phyloP scores from a whole-genome alignment of 495 filamentous ascomycete genomes.

The Hypoxylon trugodes region DNA sequence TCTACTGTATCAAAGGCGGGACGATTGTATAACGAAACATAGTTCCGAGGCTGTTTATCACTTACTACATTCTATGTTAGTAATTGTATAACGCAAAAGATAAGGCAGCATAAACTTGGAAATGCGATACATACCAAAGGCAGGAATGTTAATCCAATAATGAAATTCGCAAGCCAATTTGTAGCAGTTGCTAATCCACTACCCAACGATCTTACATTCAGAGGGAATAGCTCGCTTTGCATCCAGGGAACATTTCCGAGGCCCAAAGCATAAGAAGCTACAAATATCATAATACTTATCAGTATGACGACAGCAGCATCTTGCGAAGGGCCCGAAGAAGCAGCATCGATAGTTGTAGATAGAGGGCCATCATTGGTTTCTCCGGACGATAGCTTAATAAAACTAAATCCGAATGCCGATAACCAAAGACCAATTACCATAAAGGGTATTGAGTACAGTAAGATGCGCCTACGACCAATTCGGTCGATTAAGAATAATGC shows the following conservation, averaged over 20 bases:
- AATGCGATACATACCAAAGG: constrained; percentile 59
- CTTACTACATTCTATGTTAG: constrained; percentile 33
- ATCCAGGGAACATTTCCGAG: constrained; percentile 94
- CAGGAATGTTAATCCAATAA: constrained; percentile 88
- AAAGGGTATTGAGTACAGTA: constrained; percentile 84
- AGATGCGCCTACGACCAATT: constrained; percentile 79
- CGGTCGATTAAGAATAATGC: constrained; percentile 83
- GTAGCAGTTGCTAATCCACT: constrained; percentile 85
- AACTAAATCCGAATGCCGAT: constrained; percentile 72
- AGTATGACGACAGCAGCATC: constrained; percentile 66
- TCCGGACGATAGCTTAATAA: constrained; percentile 57
- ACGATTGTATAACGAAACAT: not conserved
- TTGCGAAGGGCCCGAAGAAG: constrained; percentile 30
- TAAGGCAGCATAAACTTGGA: not conserved
- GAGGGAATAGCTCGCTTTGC: constrained; percentile 88
- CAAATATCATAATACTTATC: constrained; percentile 79
- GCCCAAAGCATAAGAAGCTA: constrained; percentile 85
- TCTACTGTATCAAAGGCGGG: not conserved
- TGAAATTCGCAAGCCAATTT: constrained; percentile 88
- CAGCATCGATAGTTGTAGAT: not conserved
- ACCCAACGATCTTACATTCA: constrained; percentile 82
- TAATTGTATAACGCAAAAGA: not conserved
- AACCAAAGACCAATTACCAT: constrained; percentile 78
- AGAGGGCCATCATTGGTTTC: constrained; percentile 39
- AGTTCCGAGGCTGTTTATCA: not conserved